Evolutionary conservation across 1,139 yeast genomes (phyloP).

Genomic region (Scheffersomyces parashehatae): DNA sequence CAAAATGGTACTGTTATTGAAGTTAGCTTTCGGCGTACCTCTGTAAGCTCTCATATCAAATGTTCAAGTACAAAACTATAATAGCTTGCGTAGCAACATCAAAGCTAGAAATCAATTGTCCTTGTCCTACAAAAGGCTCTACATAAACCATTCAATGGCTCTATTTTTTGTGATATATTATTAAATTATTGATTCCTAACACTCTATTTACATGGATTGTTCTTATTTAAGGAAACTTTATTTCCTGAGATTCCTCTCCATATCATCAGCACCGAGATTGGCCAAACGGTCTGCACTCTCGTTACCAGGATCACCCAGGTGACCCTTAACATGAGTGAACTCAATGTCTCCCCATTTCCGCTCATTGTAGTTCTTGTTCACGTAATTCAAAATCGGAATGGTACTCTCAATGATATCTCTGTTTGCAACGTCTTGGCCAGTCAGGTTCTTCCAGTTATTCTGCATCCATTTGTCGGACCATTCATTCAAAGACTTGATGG

Average conservation of each 20-base stretch:
- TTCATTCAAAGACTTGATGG: slow-evolving; percentile 44
- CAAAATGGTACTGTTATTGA: too few relatives aligned
- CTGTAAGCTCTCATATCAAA: too few relatives aligned
- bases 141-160: too few relatives aligned
- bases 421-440: slow-evolving; percentile 51
- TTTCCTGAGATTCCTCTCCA: neutral
- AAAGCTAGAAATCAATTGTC: too few relatives aligned
- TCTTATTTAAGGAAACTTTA: too few relatives aligned
- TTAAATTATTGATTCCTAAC: too few relatives aligned
- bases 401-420: slow-evolving; percentile 46
- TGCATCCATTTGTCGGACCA: slow-evolving; percentile 57
- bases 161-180: too few relatives aligned
- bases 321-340: slow-evolving; percentile 70
- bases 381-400: slow-evolving; percentile 22
- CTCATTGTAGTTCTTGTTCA: slow-evolving; percentile 25
- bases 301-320: slow-evolving; percentile 68
- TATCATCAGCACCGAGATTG: slow-evolving; percentile 53
- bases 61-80: too few relatives aligned
- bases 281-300: slow-evolving; percentile 80
- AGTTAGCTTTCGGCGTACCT: too few relatives aligned
- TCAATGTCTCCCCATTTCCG: slow-evolving; percentile 35
- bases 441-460: slow-evolving; percentile 52
- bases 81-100: too few relatives aligned
- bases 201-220: too few relatives aligned
- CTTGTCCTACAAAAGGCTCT: too few relatives aligned